Percentiles rank a stretch among this genome's conserved stretches.
Evolutionary conservation across 306 rosid species (phyloP).

Genomic region (Fragaria nilgerrensis): DNA sequence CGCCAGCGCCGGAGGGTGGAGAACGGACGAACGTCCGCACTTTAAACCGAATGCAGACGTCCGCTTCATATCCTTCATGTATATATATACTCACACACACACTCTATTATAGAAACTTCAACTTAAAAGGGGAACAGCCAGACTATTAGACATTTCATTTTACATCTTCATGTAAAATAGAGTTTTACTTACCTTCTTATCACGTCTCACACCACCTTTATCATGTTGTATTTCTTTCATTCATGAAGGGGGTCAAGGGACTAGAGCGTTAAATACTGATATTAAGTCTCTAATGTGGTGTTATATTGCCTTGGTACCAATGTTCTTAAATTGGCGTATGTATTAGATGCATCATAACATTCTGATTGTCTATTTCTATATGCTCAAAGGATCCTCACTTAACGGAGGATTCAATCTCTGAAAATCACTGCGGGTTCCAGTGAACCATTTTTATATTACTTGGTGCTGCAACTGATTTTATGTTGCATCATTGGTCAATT

Average conservation of each 20-base stretch:
- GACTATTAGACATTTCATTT: not conserved
- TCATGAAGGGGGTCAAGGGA: not conserved
- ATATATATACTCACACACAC: no score
- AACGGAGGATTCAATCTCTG: not conserved
- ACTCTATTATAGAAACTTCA: not conserved
- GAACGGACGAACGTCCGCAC: no score
- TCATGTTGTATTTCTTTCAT: not conserved
- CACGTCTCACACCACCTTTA: not conserved
- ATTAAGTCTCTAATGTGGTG: not conserved
- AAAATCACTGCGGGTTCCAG: not conserved
- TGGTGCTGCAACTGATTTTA: not conserved
- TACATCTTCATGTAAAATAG: not conserved
- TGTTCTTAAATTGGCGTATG: not conserved
- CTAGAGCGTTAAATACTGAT: not conserved
- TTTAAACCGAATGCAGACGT: no score
- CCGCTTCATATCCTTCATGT: no score
- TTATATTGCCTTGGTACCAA: not conserved
- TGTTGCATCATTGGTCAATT: not conserved
- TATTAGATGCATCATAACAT: not conserved
- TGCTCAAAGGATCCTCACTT: constrained; percentile 1
- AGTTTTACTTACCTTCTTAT: not conserved
- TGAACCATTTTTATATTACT: not conserved
- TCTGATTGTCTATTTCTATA: not conserved
- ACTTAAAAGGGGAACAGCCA: not conserved
- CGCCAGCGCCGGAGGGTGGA: no score